phyloP scores from a whole-genome alignment of 306 rosid species.

The Casuarina cunninghamiana region DNA sequence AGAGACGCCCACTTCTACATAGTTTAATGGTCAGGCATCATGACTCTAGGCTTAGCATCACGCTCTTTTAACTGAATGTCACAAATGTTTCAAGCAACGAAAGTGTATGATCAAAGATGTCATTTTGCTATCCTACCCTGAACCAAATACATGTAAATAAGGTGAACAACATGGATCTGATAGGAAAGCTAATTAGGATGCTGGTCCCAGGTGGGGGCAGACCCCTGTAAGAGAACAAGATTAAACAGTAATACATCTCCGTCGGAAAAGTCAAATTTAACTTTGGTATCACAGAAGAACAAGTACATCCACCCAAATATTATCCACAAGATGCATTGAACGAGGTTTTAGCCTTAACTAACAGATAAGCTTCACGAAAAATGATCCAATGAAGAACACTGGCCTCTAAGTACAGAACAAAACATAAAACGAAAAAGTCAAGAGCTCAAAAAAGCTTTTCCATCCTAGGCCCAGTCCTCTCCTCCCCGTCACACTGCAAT shows the following conservation, averaged over 20 bases:
- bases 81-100: no score
- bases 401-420: neutral
- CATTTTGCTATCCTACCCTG: neutral
- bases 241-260: neutral
- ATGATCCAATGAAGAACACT: slow-evolving; percentile 9
- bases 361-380: neutral
- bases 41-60: no score
- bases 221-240: neutral
- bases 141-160: neutral
- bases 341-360: neutral
- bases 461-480: slow-evolving; percentile 5
- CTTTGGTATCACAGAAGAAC: neutral
- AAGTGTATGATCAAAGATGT: neutral
- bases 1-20: no score
- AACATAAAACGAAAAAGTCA: neutral
- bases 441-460: neutral
- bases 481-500: neutral
- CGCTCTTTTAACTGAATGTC: no score
- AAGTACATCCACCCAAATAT: neutral
- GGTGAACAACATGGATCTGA: neutral
- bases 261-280: neutral
- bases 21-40: no score
- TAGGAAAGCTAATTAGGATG: neutral
- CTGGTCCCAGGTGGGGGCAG: neutral
- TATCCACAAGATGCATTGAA: neutral